Evolutionary conservation across 2,329 filamentous ascomycete species (phyloP), one percentile per base, ranked within the genome.

Genomic region (Bipolaris sorokiniana): DNA sequence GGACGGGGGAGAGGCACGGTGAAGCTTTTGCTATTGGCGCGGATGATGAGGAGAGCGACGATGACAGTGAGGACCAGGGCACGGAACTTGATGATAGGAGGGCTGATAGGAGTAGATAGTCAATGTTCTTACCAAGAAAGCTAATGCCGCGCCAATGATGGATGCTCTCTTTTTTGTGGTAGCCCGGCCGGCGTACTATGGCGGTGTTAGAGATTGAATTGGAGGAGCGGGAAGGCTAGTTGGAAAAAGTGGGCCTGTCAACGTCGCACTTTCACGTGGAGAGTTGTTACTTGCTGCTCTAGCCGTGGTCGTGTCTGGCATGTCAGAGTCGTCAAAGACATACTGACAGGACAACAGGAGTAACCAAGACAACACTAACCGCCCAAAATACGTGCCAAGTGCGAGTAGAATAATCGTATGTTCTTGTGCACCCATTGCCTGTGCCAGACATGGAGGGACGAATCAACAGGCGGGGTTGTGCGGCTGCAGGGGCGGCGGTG

Each of bases 51-150:
- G 54, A 54, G 18, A 52, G 44, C 11, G 45, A 48, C 11, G 46
- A 38, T 20, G 34, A 38, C 5, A 38, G 34, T 22, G 34, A n/a
- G 22, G 46, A 37, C 10, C 33, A 38, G 34, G 34, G 46, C 22
- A 38, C 33, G 22, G 46, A 48, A 26, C 56, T 72, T 46, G 63
- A 68, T 59, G 62, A 71, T 51, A 50, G 67, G 53, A 53, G 54
- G 51, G 23, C 16, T 41, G 28, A 33, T 28, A 16, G 16, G 16
- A 41, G 48, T 23, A 52, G 53, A 34, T 48, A 38, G 53, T 37
- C 13, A 26, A 15, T 52, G 22, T 20, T 20, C 20, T 31, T 28
- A 28, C n/a, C 28, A 34, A 22, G 16, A 11, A 56, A 41, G 15
- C 26, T 51, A 51, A n/a, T 16, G 28, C 20, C 5, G 33, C 41